A percentile compares a stretch with the other conserved stretches of the same genome.
Conservation (phyloP, 768 basidiomycete species). For the Tylopilus sp. region DNA sequence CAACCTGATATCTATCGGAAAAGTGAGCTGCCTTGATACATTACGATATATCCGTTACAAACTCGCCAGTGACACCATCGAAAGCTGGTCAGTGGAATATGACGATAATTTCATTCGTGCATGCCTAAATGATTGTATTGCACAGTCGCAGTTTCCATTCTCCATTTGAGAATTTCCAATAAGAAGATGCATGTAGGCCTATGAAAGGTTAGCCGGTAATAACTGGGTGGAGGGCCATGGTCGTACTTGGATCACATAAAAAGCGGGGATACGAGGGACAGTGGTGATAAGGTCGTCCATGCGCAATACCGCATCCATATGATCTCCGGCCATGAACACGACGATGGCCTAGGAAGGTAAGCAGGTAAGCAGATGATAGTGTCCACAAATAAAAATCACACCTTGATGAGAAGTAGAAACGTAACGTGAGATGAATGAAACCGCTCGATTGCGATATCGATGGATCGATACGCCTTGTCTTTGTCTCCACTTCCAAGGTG, state of each 20-base stretch:
- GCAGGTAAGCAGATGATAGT: background rate
- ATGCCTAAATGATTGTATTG: background rate
- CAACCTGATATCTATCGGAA: background rate
- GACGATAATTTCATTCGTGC: too few relatives aligned
- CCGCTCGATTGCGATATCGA: too few relatives aligned
- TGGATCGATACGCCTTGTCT: too few relatives aligned
- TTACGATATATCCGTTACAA: too few relatives aligned
- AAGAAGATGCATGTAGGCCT: background rate
- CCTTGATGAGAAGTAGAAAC: background rate
- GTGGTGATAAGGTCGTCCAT: background rate
- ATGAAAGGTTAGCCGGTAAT: background rate
- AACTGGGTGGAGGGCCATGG: background rate
- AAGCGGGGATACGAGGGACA: background rate
- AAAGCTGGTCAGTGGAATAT: too few relatives aligned
- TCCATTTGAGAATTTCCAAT: background rate
- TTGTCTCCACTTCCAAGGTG: too few relatives aligned
- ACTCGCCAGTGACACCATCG: background rate
- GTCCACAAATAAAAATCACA: background rate
- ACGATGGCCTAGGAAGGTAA: background rate
- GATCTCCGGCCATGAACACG: background rate
- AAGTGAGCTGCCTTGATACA: background rate
- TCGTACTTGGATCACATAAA: background rate
- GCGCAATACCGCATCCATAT: background rate
- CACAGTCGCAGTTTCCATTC: background rate
- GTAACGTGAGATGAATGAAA: background rate